Base-by-base conservation (phyloP, 1,284 basidiomycete genomes). In the Naganishia sp. region DNA sequence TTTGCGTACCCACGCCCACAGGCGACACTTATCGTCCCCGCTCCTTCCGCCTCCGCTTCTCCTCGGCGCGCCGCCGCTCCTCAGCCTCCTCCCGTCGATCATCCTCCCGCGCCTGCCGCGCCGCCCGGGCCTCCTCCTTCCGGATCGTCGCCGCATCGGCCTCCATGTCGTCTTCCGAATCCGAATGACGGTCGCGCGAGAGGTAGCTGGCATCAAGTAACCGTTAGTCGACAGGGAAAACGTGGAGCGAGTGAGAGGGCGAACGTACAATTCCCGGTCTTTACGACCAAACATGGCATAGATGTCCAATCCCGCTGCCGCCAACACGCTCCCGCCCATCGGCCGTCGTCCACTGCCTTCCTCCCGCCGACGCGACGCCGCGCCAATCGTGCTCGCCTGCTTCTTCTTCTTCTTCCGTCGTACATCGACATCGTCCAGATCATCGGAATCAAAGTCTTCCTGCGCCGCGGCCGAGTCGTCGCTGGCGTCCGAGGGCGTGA, bases 161-260 rank as follows among this genome's bases (percentile, higher is more conserved):
- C 32, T 65, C 67, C 67, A 68, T 68, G 51, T 66, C 64, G 15
- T 57, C 54, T 18, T 67, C 67, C 41, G 67, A 68, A 52, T 63
- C 62, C 3, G 67, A 68, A 11, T 23, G 31, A 21, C 46, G 49
- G 21, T 47, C 47, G 18, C 54, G 52, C 1, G 51, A 50, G 35
- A 56, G 50, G 52, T 68, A 68, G 21, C 67, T 68, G 28, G 11
- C 17, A 6, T 25, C 15, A 23, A 35, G 13, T 1, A 15, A 39
- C 3, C 2, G 21, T 47, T 15, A 55, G 25, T 10, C 3, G 49
- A 52, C 11, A 32, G 32, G 1, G 2, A 35, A 7, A 18, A 39
- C 39, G 7, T 5, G 17, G 13, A 23, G 2, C 10, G 15, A 15
- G 51, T n/a, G 21, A 31, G 3, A 50, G 46, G 23, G 32, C 21